These are phyloP conservation scores for Fulvia fulva DNA, from an alignment of 2,329 filamentous ascomycete genomes.

Conservation along the genomic window DNA sequence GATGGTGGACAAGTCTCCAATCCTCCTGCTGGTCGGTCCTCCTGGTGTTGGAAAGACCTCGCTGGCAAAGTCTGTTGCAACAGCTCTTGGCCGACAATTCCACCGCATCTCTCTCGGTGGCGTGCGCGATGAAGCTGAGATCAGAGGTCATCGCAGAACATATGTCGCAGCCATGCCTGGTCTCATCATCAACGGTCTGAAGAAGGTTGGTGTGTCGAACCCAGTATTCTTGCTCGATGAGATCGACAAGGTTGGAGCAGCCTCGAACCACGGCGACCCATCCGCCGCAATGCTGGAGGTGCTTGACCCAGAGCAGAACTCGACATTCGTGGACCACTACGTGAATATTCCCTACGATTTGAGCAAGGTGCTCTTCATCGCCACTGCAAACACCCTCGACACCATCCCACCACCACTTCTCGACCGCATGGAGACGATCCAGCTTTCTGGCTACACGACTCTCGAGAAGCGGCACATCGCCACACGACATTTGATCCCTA, in stretches of 20 bases:
- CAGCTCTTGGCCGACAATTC: constrained; percentile 89
- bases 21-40: constrained; percentile 86
- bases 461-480: constrained; percentile 96
- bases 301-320: constrained; percentile 93
- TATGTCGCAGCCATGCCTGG: constrained; percentile 99
- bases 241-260: constrained; percentile 91
- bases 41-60: constrained; percentile 96
- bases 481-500: constrained; percentile 86
- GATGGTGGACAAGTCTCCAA: constrained; percentile 92
- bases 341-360: constrained; percentile 93
- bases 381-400: constrained; percentile 90
- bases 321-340: constrained; percentile 93
- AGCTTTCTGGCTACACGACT: constrained; percentile 90
- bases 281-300: constrained; percentile 98
- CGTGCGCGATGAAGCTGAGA: constrained; percentile 94
- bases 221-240: constrained; percentile 95
- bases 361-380: constrained; percentile 95
- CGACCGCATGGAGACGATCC: constrained; percentile 95
- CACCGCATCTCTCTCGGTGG: constrained; percentile 95
- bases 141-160: constrained; percentile 87
- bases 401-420: constrained; percentile 91
- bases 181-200: constrained; percentile 84
- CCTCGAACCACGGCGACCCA: constrained; percentile 91
- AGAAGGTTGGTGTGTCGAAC: constrained; percentile 93
- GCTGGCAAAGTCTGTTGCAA: constrained; percentile 86